Evolutionary conservation across 1,139 yeast species (phyloP).

Genomic region (Geotrichum aggregatum): DNA sequence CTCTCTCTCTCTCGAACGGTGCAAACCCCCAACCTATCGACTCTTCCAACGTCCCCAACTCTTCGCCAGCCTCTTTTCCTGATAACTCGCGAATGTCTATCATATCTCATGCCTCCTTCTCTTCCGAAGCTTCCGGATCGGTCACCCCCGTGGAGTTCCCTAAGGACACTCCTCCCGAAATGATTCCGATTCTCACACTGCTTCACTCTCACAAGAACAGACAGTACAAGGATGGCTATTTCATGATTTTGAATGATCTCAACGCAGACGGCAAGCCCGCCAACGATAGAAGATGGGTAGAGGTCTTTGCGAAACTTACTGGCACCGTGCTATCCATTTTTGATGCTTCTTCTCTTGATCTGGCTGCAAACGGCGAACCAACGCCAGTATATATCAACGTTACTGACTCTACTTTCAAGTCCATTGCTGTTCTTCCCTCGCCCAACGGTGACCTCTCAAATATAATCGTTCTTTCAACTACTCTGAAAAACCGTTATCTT

Average conservation of each 20-base stretch:
- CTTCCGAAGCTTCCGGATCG: slow-evolving; percentile 1
- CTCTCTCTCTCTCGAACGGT: background rate
- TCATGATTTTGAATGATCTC: slow-evolving; percentile 42
- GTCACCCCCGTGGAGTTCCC: slow-evolving; percentile 27
- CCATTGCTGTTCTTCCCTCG: slow-evolving; percentile 59
- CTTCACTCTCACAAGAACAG: slow-evolving; percentile 51
- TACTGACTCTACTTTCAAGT: slow-evolving; percentile 83
- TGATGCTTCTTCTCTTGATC: slow-evolving; percentile 77
- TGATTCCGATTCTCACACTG: slow-evolving; percentile 52
- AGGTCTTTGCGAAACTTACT: slow-evolving; percentile 83
- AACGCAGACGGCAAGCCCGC: slow-evolving; percentile 68
- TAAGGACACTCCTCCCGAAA: slow-evolving; percentile 46
- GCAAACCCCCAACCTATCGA: background rate
- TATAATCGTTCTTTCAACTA: slow-evolving; percentile 82
- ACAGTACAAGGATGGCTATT: slow-evolving; percentile 47
- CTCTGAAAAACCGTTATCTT: slow-evolving; percentile 79
- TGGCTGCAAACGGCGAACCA: slow-evolving; percentile 36
- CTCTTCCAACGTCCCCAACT: background rate
- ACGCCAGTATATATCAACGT: slow-evolving; percentile 86
- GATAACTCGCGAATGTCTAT: background rate
- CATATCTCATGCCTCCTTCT: background rate
- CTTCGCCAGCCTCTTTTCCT: background rate
- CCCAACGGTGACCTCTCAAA: slow-evolving; percentile 65
- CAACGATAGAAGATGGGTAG: slow-evolving; percentile 79
- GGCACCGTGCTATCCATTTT: slow-evolving; percentile 91